Evolutionary conservation across 345 rosid genomes (phyloP), one percentile per base, ranked within the genome.

Genomic region (Brassica juncea): DNA sequence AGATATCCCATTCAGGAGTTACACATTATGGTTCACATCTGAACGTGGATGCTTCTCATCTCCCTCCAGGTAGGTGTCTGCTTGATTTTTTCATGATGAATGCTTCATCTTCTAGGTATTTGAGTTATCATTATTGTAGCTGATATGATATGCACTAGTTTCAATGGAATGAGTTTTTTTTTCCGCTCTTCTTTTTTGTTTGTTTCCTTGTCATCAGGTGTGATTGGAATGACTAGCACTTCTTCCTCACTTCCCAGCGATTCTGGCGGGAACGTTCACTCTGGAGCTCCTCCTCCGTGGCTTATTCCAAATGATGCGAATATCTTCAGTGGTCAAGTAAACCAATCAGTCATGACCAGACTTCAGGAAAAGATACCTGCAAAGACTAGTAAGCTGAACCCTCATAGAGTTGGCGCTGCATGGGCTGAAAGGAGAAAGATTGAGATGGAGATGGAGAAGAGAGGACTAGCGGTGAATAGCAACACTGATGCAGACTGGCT

Each of bases 231-330:
- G 61, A 71, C 80, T 68, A 84, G 82, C 82, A 64, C 77, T 76
- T 79, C 87, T 80, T 66, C 84, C 27, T 44, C 73, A 67, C 68
- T 66, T 78, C 72, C 76, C 14, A 81, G 66, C 67, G 79, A 80
- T 25, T 69, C 81, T n/a, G n/a, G n/a, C 63, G 92, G 90, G 74
- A 96, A 89, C 83, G 92, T 93, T 74, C 91, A 90, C 81, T 77
- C 94, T 35, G 97, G 93, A 82, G 97, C 91, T 77, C 85, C 87
- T 72, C 96, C 97, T 74, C 94, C 97, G 52, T 90, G 99, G 98
- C 71, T 93, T 65, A 89, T 84, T 65, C 75, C 83, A 72, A 75
- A 84, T 28, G 90, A 86, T 76, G 88, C 65, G 73, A 82, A 73
- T 78, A 63, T 81, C 28, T 70, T 72, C 27, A 80, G 82, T 75